A percentile compares a stretch with the other conserved stretches of the same genome.
These are phyloP conservation scores for Paecilomyces fulvus DNA, from an alignment of 2,329 filamentous ascomycete species.

Conservation along the genomic window DNA sequence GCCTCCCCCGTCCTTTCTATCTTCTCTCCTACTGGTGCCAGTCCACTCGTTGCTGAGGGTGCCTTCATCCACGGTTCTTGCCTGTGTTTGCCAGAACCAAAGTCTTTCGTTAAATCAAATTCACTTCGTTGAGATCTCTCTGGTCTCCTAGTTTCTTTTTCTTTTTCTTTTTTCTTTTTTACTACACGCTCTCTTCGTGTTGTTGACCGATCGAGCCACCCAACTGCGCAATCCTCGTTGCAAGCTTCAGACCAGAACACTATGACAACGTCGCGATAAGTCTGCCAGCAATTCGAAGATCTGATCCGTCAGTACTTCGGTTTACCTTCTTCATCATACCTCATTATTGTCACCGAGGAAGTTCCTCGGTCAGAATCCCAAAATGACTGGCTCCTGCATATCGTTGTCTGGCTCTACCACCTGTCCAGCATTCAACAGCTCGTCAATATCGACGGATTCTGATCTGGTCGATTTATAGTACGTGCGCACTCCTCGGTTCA, in stretches of 20 bases:
- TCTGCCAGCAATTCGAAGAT: background rate
- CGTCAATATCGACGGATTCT: constrained; percentile 60
- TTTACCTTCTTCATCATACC: background rate
- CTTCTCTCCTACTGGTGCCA: background rate
- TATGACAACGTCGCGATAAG: background rate
- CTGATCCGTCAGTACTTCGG: background rate
- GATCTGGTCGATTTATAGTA: constrained; percentile 57
- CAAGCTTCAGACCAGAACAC: background rate
- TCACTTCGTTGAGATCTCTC: background rate
- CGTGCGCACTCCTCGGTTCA: constrained; percentile 26
- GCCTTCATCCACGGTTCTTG: constrained; percentile 1
- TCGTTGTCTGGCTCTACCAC: constrained; percentile 60
- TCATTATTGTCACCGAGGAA: background rate
- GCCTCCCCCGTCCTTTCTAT: background rate
- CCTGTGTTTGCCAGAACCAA: background rate
- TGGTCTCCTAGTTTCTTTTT: constrained; percentile 1
- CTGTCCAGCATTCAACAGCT: constrained; percentile 64
- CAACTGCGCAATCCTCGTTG: background rate
- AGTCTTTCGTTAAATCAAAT: constrained; percentile 4
- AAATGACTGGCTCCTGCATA: constrained; percentile 46
- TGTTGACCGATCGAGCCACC: background rate
- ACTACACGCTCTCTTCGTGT: constrained; percentile 1
- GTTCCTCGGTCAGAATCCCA: constrained; percentile 2
- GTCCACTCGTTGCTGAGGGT: background rate
- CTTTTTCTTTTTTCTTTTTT: background rate